Evolutionary conservation across 2,329 filamentous ascomycete genomes (phyloP).

Genomic region (Coniella vitis): DNA sequence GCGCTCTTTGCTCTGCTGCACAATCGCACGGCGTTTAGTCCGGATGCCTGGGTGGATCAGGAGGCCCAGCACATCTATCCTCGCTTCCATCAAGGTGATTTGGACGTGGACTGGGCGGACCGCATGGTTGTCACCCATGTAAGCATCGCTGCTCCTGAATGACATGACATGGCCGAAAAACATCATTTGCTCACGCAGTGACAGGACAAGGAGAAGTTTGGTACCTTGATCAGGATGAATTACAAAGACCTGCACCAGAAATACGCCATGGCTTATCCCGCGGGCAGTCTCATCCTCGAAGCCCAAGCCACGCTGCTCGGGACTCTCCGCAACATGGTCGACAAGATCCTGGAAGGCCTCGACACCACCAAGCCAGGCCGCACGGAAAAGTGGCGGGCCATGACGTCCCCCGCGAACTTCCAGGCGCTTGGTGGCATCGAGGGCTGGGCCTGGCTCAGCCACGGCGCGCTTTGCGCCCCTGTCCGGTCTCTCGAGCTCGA

Average conservation of each 20-base stretch:
- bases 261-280: neutral
- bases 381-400: neutral
- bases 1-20: neutral
- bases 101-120: neutral
- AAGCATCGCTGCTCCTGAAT: neutral
- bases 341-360: neutral
- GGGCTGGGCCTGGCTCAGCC: neutral
- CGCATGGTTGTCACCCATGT: neutral
- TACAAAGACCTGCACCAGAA: no score
- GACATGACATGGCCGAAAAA: no score
- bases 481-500: neutral
- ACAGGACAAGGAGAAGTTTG: no score
- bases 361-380: neutral
- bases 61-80: neutral
- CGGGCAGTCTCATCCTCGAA: neutral
- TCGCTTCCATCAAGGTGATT: neutral
- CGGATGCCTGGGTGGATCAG: neutral
- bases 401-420: neutral
- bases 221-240: no score
- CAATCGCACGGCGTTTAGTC: neutral
- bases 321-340: neutral
- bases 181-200: no score
- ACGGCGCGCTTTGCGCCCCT: neutral
- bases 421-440: neutral
- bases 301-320: neutral